phyloP scores from a whole-genome alignment of 352 stramenopile genomes.

The Pythium sp. region DNA sequence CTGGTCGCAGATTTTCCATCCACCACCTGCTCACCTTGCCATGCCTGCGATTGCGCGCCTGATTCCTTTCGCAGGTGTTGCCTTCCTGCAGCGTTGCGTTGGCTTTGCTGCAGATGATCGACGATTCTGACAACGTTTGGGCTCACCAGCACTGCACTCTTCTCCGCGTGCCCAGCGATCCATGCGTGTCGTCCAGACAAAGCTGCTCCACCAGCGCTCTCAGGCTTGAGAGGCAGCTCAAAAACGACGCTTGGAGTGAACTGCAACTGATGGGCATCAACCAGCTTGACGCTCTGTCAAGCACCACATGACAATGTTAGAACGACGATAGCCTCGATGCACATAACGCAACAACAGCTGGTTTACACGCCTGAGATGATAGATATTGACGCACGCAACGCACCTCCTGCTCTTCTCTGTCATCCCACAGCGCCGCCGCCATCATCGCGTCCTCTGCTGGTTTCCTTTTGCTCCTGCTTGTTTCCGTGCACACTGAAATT shows the following conservation, averaged over 20 bases:
- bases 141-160: constrained; percentile 6
- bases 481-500: not conserved
- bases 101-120: not conserved
- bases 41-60: not conserved
- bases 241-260: constrained; percentile 11
- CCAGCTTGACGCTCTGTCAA: not conserved
- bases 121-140: constrained; percentile 4
- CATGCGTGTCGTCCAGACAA: not conserved
- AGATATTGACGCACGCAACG: not conserved
- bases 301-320: not conserved
- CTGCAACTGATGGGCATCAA: constrained; percentile 6
- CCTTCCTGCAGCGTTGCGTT: not conserved
- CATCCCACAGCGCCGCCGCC: not conserved
- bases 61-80: constrained; percentile 1
- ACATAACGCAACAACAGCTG: not conserved
- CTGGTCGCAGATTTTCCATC: not conserved
- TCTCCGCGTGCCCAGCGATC: not conserved
- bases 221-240: constrained; percentile 4
- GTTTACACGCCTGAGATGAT: not conserved
- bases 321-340: not conserved
- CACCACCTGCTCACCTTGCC: not conserved
- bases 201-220: not conserved
- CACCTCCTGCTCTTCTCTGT: not conserved
- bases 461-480: constrained; percentile 2
- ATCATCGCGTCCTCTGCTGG: not conserved